Percentiles rank a stretch among this genome's conserved stretches.
phyloP scores from a whole-genome alignment of 2,329 filamentous ascomycete species.

The Aspergillus sp. region DNA sequence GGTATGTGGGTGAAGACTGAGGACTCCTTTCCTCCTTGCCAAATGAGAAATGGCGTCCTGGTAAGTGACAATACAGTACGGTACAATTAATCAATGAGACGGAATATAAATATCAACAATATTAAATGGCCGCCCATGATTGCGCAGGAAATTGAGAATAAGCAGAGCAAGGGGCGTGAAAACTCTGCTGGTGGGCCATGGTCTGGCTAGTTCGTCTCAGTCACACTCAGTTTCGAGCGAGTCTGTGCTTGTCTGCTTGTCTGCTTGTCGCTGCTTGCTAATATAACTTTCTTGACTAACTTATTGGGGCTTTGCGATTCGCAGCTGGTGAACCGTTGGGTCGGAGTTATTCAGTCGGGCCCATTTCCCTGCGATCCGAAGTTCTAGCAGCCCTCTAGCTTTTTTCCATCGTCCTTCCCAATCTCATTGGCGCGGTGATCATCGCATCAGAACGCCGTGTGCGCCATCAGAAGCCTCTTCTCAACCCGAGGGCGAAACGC shows the following conservation, averaged over 20 bases:
- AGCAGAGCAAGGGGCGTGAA: constrained; percentile 20
- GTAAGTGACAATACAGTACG: neutral
- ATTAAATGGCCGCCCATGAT: constrained; percentile 2
- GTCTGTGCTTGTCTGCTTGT: neutral
- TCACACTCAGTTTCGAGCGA: too few relatives aligned
- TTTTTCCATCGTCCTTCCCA: neutral
- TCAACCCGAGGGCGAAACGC: neutral
- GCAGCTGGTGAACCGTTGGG: constrained; percentile 12
- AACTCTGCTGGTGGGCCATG: constrained; percentile 20
- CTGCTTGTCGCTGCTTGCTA: neutral
- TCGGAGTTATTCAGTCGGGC: neutral
- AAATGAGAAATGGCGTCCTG: too few relatives aligned
- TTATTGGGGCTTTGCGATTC: too few relatives aligned
- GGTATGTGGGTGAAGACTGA: too few relatives aligned
- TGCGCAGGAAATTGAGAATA: constrained; percentile 4
- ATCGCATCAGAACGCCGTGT: too few relatives aligned
- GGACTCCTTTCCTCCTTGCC: too few relatives aligned
- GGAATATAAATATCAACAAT: constrained; percentile 2
- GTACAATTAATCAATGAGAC: constrained; percentile 4
- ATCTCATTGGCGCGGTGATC: too few relatives aligned
- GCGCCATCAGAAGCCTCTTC: neutral
- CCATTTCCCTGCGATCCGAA: constrained; percentile 4
- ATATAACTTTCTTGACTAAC: neutral
- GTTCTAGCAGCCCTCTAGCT: constrained; percentile 1
- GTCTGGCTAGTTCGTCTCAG: neutral